These are phyloP conservation scores for Pulveroboletus sp. DNA, from an alignment of 768 basidiomycete species.

Conservation along the genomic window DNA sequence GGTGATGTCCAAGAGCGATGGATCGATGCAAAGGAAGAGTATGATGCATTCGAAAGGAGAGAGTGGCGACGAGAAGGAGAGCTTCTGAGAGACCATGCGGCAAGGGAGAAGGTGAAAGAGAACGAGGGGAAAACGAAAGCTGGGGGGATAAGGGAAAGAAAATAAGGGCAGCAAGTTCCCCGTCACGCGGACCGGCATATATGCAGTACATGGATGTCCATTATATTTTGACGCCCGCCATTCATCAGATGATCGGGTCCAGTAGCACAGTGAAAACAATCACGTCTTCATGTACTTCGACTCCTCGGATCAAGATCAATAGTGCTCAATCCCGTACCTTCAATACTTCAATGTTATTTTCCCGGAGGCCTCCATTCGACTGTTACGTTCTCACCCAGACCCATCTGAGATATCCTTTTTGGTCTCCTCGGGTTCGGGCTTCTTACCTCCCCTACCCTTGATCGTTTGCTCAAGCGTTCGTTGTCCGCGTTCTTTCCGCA, in stretches of 20 bases:
- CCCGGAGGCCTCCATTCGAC: neutral
- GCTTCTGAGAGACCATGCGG: slow-evolving; percentile 22
- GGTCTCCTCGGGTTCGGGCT: slow-evolving; percentile 1
- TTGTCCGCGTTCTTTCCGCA: slow-evolving; percentile 7
- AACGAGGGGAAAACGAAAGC: slow-evolving; percentile 1
- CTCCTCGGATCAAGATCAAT: too few relatives aligned
- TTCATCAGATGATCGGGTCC: neutral
- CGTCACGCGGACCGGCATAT: neutral
- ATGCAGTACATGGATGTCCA: neutral
- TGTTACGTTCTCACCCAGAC: neutral
- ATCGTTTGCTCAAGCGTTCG: slow-evolving; percentile 3
- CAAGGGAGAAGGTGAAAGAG: slow-evolving; percentile 11
- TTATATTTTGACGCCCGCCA: neutral
- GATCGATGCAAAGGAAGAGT: slow-evolving; percentile 81
- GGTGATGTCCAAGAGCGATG: slow-evolving; percentile 89
- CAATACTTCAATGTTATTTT: neutral
- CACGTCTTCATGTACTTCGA: neutral
- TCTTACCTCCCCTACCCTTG: slow-evolving; percentile 4
- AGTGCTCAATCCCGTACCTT: neutral
- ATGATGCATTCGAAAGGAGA: slow-evolving; percentile 74
- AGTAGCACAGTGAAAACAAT: neutral
- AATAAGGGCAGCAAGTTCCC: slow-evolving; percentile 14
- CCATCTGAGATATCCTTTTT: slow-evolving; percentile 8
- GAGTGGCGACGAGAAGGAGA: slow-evolving; percentile 79
- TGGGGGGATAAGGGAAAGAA: slow-evolving; percentile 28